Conservation (phyloP, 208 protist species). For the Zelonia costaricensis region DNA sequence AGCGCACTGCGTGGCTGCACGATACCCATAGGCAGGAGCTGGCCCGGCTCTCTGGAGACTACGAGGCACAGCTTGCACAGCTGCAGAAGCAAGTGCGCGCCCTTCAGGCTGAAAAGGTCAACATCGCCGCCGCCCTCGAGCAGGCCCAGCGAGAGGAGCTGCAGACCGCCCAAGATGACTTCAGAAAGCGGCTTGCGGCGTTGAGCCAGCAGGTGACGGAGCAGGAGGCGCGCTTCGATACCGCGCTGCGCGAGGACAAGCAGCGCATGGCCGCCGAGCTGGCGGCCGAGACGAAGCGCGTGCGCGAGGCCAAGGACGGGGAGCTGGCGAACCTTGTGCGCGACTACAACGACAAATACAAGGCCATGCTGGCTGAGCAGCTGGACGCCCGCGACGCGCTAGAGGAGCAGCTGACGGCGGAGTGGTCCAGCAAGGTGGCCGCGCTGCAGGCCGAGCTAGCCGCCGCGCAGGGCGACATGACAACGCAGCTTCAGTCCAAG, state of each 20-base stretch:
- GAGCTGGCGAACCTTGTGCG: slow-evolving; percentile 78
- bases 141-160: slow-evolving; percentile 32
- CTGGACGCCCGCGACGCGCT: slow-evolving; percentile 80
- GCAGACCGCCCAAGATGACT: slow-evolving; percentile 38
- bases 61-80: slow-evolving; percentile 54
- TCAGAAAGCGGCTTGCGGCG: slow-evolving; percentile 33
- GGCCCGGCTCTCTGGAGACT: slow-evolving; percentile 72
- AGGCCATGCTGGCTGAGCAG: slow-evolving; percentile 91
- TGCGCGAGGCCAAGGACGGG: slow-evolving; percentile 52
- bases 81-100: slow-evolving; percentile 18
- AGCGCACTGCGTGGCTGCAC: slow-evolving; percentile 65
- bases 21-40: slow-evolving; percentile 86
- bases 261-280: slow-evolving; percentile 31
- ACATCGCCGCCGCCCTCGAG: slow-evolving; percentile 26
- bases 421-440: slow-evolving; percentile 45
- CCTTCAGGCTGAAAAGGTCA: slow-evolving; percentile 30
- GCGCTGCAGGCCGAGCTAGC: slow-evolving; percentile 34
- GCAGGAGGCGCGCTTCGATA: slow-evolving; percentile 50
- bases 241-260: slow-evolving; percentile 24
- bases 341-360: slow-evolving; percentile 94
- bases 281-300: slow-evolving; percentile 36
- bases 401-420: slow-evolving; percentile 45
- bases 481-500: slow-evolving; percentile 25
- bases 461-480: slow-evolving; percentile 17
- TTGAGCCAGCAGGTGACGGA: slow-evolving; percentile 28